phyloP scores from a whole-genome alignment of 495 filamentous ascomycete genomes.

The Penicillium parvum region DNA sequence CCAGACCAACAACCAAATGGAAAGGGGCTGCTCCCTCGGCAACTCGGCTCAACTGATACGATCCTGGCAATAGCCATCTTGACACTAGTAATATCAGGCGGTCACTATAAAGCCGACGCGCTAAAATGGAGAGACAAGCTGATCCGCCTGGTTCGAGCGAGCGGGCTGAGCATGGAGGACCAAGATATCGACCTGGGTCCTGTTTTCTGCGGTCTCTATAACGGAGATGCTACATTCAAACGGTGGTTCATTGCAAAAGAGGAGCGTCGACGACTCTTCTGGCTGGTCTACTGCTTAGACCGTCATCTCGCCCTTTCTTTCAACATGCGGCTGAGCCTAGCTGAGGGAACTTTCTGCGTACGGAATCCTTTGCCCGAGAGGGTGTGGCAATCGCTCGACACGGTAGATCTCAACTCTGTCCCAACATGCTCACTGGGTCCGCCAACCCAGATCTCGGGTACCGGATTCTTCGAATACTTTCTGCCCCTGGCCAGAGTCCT shows the following conservation, averaged over 20 bases:
- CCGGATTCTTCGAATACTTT: conserved; percentile 70
- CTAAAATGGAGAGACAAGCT: conserved; percentile 33
- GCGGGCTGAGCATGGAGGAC: conserved; percentile 23
- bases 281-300: conserved; percentile 49
- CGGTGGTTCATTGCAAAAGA: conserved; percentile 30
- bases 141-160: conserved; percentile 23
- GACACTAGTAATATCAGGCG: conserved; percentile 25
- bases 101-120: conserved; percentile 30
- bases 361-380: conserved; percentile 29
- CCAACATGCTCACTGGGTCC: conserved; percentile 24
- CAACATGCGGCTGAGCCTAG: conserved; percentile 42
- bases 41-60: conserved; percentile 15
- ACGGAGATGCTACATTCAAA: conserved; percentile 14
- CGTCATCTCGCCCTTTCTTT: conserved; percentile 49
- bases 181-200: conserved; percentile 20
- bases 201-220: conserved; percentile 15
- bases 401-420: conserved; percentile 15
- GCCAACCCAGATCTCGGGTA: conserved; percentile 23
- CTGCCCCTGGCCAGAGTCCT: conserved; percentile 78
- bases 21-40: conserved; percentile 10
- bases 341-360: conserved; percentile 43
- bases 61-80: conserved; percentile 28
- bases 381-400: conserved; percentile 32
- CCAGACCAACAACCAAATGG: conserved; percentile 7
- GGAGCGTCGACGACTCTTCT: conserved; percentile 47